Percentiles rank a stretch among this genome's conserved stretches.
phyloP scores from a whole-genome alignment of 208 protist species.

The Trypanosoma melophagium region DNA sequence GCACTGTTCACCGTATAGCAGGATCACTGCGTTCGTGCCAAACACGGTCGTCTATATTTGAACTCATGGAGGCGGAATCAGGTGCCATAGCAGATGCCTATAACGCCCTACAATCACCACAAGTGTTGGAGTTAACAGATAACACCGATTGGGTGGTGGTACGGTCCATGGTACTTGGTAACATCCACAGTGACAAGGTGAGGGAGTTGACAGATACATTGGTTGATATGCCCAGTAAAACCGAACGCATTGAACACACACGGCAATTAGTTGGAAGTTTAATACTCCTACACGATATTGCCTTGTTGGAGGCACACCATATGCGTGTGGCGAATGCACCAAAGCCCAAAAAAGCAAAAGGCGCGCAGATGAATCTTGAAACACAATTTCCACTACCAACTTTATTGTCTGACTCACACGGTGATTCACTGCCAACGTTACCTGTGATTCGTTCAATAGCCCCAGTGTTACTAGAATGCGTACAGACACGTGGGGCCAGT shows the following conservation, averaged over 20 bases:
- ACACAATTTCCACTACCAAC: neutral
- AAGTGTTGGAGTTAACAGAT: constrained; percentile 41
- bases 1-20: constrained; percentile 41
- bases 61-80: constrained; percentile 49
- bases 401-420: constrained; percentile 9
- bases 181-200: constrained; percentile 69
- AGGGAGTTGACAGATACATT: constrained; percentile 48
- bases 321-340: constrained; percentile 26
- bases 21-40: constrained; percentile 61
- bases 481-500: constrained; percentile 34
- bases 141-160: constrained; percentile 79
- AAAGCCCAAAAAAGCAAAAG: constrained; percentile 45
- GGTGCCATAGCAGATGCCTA: constrained; percentile 28
- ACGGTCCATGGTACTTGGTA: constrained; percentile 64
- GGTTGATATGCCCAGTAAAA: constrained; percentile 41
- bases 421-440: constrained; percentile 20
- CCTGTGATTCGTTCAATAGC: constrained; percentile 42
- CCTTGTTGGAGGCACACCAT: constrained; percentile 43
- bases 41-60: constrained; percentile 74
- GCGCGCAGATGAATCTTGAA: constrained; percentile 6
- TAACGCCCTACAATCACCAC: constrained; percentile 18
- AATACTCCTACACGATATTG: constrained; percentile 72
- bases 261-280: constrained; percentile 54
- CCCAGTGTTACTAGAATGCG: constrained; percentile 33
- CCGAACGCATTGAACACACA: constrained; percentile 40